These are phyloP conservation scores for Xylaria acuta DNA, from an alignment of 495 filamentous ascomycete genomes.

Conservation along the genomic window DNA sequence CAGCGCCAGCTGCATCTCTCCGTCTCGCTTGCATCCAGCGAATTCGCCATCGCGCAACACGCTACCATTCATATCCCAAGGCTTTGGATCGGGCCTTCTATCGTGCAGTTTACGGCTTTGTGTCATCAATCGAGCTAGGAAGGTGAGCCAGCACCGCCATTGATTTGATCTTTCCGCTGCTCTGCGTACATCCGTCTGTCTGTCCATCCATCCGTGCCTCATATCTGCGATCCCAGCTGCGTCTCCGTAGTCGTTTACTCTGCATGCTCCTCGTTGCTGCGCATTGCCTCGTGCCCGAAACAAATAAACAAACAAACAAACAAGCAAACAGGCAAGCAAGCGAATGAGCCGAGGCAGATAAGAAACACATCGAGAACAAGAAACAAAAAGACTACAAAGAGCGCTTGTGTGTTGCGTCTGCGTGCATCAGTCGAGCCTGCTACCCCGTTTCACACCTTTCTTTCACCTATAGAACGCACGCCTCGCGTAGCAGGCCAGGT, in stretches of 20 bases:
- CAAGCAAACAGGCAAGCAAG: background rate
- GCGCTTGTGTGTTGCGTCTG: conserved; percentile 10
- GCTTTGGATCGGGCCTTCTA: conserved; percentile 17
- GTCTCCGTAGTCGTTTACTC: conserved; percentile 13
- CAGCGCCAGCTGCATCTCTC: background rate
- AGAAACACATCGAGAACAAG: conserved; percentile 3
- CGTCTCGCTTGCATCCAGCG: background rate
- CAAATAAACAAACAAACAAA: background rate
- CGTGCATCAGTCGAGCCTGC: conserved; percentile 18
- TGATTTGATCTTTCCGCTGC: conserved; percentile 28
- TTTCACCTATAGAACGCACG: conserved; percentile 30
- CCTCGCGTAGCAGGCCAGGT: conserved; percentile 44
- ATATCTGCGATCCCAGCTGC: conserved; percentile 29
- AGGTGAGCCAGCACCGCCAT: conserved; percentile 43
- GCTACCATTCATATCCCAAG: background rate
- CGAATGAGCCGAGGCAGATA: background rate
- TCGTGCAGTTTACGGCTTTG: conserved; percentile 14
- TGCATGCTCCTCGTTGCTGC: conserved; percentile 19
- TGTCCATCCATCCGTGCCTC: conserved; percentile 7
- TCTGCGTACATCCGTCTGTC: conserved; percentile 22
- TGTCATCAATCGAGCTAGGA: conserved; percentile 31
- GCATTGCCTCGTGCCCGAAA: background rate
- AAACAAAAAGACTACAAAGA: conserved; percentile 4
- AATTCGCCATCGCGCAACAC: conserved; percentile 8
- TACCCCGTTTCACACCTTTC: conserved; percentile 25